Evolutionary conservation across 2,329 filamentous ascomycete genomes (phyloP).

Genomic region (Chrysosporium keratinophilum): DNA sequence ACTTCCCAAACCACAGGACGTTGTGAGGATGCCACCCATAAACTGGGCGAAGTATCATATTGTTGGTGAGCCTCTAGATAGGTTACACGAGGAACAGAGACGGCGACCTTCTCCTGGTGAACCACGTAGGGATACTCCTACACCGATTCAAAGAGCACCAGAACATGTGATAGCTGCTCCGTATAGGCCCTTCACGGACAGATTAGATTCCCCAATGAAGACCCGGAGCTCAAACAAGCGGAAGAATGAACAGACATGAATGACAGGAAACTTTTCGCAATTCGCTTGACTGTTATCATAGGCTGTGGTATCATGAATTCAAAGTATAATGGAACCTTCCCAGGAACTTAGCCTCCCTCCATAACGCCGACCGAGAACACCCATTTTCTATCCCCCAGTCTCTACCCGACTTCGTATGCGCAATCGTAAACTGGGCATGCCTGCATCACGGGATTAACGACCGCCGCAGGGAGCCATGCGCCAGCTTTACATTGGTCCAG

Average conservation of each 20-base stretch:
- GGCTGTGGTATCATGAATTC: background rate
- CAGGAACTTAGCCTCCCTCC: background rate
- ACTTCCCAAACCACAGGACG: constrained; percentile 67
- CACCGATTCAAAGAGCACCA: constrained; percentile 28
- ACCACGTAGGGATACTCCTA: constrained; percentile 28
- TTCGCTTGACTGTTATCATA: background rate
- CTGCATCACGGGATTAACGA: background rate
- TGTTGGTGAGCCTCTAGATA: constrained; percentile 74
- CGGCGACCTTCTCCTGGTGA: constrained; percentile 46
- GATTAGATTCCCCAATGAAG: constrained; percentile 31
- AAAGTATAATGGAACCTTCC: background rate
- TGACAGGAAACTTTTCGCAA: background rate
- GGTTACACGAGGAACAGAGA: constrained; percentile 70
- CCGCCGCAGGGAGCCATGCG: constrained; percentile 8
- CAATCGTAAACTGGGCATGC: background rate
- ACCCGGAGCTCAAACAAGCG: constrained; percentile 25
- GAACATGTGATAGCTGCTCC: constrained; percentile 48
- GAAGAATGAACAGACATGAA: constrained; percentile 22
- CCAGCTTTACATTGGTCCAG: constrained; percentile 6
- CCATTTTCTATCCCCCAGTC: background rate
- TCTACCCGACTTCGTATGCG: background rate
- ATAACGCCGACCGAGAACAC: background rate
- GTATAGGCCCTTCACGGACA: constrained; percentile 50
- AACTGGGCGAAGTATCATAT: constrained; percentile 94
- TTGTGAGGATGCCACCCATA: constrained; percentile 77